phyloP scores from a whole-genome alignment of 2,329 filamentous ascomycete genomes.

The Neonectria punicea region DNA sequence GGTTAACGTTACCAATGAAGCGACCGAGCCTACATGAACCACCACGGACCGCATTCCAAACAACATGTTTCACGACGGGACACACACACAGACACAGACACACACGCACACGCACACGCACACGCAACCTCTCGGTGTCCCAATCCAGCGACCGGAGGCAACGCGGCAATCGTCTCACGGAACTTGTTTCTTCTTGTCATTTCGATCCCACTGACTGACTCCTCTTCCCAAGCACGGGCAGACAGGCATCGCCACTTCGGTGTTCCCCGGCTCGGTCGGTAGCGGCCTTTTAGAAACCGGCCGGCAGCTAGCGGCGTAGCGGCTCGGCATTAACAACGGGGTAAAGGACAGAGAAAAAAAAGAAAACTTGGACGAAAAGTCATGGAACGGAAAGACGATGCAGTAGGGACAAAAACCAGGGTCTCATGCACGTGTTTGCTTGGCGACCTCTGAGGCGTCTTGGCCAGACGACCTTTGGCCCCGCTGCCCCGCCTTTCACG shows the following conservation, averaged over 20 bases:
- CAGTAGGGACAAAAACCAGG: background rate
- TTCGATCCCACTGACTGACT: no score
- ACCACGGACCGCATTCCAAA: slow-evolving; percentile 1
- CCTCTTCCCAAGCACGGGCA: no score
- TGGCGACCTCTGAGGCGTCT: slow-evolving; percentile 25
- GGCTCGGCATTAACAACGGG: background rate
- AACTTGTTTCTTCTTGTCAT: no score
- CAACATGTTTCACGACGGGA: slow-evolving; percentile 3
- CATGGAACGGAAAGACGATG: background rate
- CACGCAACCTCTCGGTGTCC: slow-evolving; percentile 27
- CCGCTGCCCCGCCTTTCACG: slow-evolving; percentile 9
- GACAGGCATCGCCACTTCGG: background rate
- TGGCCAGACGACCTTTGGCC: slow-evolving; percentile 10
- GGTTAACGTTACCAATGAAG: background rate
- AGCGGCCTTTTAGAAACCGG: background rate
- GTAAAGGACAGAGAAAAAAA: background rate
- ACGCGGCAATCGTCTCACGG: background rate
- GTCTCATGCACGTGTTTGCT: slow-evolving; percentile 28
- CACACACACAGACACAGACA: slow-evolving; percentile 1
- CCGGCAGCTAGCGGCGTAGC: background rate
- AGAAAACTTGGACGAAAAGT: background rate
- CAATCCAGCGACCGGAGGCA: slow-evolving; percentile 21
- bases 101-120: background rate
- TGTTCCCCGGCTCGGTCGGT: background rate
- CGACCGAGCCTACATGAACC: background rate